Percentiles rank a stretch among this genome's conserved stretches.
Evolutionary conservation across 345 rosid species (phyloP).

Genomic region (Syzygium jambos): DNA sequence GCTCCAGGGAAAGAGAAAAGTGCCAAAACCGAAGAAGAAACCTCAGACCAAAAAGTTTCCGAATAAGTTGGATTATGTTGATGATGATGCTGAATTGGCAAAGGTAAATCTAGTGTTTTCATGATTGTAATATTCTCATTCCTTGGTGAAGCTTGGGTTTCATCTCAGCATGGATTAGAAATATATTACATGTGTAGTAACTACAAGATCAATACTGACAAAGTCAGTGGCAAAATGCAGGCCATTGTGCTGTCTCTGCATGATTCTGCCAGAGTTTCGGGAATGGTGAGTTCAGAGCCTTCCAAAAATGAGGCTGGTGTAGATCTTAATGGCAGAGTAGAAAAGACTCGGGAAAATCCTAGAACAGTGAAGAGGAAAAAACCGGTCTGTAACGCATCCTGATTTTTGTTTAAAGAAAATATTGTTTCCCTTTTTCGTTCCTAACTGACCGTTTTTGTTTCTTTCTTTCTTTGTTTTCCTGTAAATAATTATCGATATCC

Average conservation of each 20-base stretch:
- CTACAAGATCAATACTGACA: background rate
- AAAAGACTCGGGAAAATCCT: slow-evolving; percentile 13
- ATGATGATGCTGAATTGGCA: slow-evolving; percentile 32
- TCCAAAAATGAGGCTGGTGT: slow-evolving; percentile 6
- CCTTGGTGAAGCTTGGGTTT: background rate
- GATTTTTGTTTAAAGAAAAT: background rate
- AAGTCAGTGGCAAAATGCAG: slow-evolving; percentile 16
- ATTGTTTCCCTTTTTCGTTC: background rate
- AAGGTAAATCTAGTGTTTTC: background rate
- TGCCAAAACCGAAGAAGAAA: slow-evolving; percentile 21
- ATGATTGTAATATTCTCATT: background rate
- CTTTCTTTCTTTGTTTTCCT: background rate
- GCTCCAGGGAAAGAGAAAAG: background rate
- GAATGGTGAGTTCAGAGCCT: background rate
- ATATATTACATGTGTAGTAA: background rate
- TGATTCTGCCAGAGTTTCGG: slow-evolving; percentile 9
- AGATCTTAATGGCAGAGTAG: slow-evolving; percentile 17
- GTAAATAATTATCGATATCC: background rate
- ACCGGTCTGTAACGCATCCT: slow-evolving; percentile 18
- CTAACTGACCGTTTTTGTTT: background rate
- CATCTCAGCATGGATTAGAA: background rate
- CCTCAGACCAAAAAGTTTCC: slow-evolving; percentile 10
- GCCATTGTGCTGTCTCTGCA: slow-evolving; percentile 73
- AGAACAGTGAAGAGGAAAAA: slow-evolving; percentile 34
- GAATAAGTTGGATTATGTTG: slow-evolving; percentile 14